Evolutionary conservation across 306 rosid species (phyloP), one percentile per base, ranked within the genome.

Genomic region (Nissolia schottii): DNA sequence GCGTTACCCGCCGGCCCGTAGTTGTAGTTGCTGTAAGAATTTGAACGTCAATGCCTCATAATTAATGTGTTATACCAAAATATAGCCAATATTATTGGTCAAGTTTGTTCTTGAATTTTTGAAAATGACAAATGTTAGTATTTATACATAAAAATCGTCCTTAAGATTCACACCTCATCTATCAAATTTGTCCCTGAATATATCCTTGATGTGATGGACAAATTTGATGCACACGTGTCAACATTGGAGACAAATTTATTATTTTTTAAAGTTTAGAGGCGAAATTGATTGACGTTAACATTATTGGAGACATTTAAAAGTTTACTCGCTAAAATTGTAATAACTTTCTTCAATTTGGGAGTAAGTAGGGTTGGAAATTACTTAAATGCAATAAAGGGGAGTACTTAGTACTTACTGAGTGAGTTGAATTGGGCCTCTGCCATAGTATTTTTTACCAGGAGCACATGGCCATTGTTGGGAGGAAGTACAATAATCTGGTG

Each of bases 341-440:
- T 2, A 18, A 7, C 14, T 0, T 50, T 3, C 24, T 6, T 49
- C 5, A 3, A 18, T 24, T 40, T 6, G 53, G 8, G 23, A 11
- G 2, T n/a, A 25, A 14, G 15, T 13, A 22, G 13, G 0, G 4
- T 13, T 9, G 28, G 22, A 34, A 28, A 23, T 53, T 9, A n/a
- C 10, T n/a, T n/a, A n/a, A n/a, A n/a, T 56, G 63, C 7, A 53
- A 53, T n/a, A n/a, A n/a, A n/a, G n/a, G 16, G 16, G 34, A 32
- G 18, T n/a, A n/a, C 1, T 2, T 37, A 13, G 4, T 14, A 20
- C 53, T 81, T 65, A 88, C 94, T 79, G 79, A 3, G 86, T 61
- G 12, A 90, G 75, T 73, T 90, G 96, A 20, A 90, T 87, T 1
- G 93, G 96, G 34, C 96, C 96, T 38, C 93, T 72, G 38, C 96